Percentiles rank a stretch among this genome's conserved stretches.
Conservation (phyloP, 1,139 yeast species). For the Yamadazyma friedrichii region DNA sequence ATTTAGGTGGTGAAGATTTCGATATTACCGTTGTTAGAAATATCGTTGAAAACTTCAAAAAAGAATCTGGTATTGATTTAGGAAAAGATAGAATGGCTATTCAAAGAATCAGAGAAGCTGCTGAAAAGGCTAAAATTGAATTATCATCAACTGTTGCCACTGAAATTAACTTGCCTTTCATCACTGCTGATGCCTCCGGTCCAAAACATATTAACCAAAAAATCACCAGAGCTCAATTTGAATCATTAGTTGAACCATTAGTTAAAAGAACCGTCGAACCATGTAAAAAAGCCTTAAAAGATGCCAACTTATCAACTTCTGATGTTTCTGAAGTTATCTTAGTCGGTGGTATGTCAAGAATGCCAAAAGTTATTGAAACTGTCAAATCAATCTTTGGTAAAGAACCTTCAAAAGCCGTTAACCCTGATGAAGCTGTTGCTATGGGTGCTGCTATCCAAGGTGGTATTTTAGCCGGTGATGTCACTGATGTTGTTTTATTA, state of each 20-base stretch:
- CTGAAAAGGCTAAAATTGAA: constrained; percentile 99
- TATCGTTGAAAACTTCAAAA: constrained; percentile 89
- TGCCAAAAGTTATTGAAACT: constrained; percentile 99
- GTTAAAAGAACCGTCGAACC: constrained; percentile 94
- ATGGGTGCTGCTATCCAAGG: constrained; percentile 99
- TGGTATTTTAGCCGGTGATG: constrained; percentile 98
- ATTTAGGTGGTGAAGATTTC: constrained; percentile 90
- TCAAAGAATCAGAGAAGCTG: constrained; percentile 99
- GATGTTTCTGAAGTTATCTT: constrained; percentile 92
- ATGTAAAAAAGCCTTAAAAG: constrained; percentile 97
- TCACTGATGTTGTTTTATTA: constrained; percentile 70
- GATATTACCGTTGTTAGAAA: constrained; percentile 85
- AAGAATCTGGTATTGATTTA: constrained; percentile 88
- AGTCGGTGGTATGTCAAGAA: constrained; percentile 99
- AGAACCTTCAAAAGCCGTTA: constrained; percentile 97
- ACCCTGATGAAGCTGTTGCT: constrained; percentile 99
- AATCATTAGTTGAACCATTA: constrained; percentile 84
- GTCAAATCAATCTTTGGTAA: constrained; percentile 90
- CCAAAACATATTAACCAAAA: constrained; percentile 98
- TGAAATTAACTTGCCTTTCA: constrained; percentile 95
- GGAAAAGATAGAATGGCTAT: constrained; percentile 96
- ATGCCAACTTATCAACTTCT: constrained; percentile 83
- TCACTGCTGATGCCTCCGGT: constrained; percentile 94
- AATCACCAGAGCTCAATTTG: constrained; percentile 91
- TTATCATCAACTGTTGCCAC: constrained; percentile 91